phyloP scores from a whole-genome alignment of 495 filamentous ascomycete genomes.

The Oleoguttula mirabilis region DNA sequence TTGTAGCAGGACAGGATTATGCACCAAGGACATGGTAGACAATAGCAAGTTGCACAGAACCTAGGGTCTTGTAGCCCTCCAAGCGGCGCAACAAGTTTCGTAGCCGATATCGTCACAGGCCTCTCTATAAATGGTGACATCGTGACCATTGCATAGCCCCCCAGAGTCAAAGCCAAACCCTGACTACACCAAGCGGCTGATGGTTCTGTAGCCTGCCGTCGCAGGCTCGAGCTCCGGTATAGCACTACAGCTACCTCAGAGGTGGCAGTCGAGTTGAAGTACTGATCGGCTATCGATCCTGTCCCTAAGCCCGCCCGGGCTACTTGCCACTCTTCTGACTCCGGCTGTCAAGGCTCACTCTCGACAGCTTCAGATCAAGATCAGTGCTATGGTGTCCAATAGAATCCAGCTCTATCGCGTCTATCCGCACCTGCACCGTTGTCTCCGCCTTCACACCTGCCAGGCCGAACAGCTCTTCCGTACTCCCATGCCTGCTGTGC shows the following conservation, averaged over 20 bases:
- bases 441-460: conserved; percentile 12
- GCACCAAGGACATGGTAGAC: no score
- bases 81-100: no score
- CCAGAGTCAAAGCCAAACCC: no score
- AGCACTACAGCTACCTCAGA: no score
- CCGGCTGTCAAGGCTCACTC: conserved; percentile 8
- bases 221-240: no score
- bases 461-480: conserved; percentile 11
- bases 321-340: conserved; percentile 1
- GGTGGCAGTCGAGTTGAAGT: not conserved
- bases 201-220: not conserved
- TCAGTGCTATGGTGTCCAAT: not conserved
- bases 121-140: no score
- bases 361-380: not conserved
- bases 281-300: not conserved
- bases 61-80: no score
- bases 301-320: not conserved
- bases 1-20: no score
- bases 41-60: no score
- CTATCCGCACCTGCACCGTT: conserved; percentile 7
- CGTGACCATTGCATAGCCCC: no score
- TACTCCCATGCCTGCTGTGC: conserved; percentile 10
- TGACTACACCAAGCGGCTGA: not conserved
- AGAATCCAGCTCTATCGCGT: conserved; percentile 11
- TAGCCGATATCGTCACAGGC: no score